Evolutionary conservation across 208 protist species (phyloP), one percentile per base, ranked within the genome.

Genomic region (Crithidia fasciculata): DNA sequence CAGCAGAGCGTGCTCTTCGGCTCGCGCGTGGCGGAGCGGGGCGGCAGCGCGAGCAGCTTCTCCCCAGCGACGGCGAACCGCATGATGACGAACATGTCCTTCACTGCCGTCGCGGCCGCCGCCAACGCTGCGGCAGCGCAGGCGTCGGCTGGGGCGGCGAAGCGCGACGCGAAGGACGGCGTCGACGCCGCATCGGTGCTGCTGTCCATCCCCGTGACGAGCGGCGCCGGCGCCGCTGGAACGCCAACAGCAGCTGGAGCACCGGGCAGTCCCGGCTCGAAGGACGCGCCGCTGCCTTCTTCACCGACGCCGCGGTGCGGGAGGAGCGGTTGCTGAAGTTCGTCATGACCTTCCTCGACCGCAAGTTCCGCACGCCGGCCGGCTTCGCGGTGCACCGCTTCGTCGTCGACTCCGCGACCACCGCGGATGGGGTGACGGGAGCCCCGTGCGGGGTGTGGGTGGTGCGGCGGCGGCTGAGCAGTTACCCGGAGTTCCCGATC

Each of bases 401-500:
- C 73, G 70, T 74, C 13, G 45, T 76, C 10, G 70, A 81, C 60
- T 73, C 65, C 13, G 39, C 53, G 40, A 52, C 43, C 10, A 72
- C 57, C 12, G 72, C 47, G 18, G 54, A 63, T 40, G 13, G 40
- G 19, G 59, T 52, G 12, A 54, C 39, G 16, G 43, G 50, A 41
- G 66, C 59, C 16, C 36, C 74, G 53, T 64, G 68, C 43, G 68
- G 77, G 6, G 74, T 74, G 36, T 90, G 81, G 79, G 44, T 69
- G 45, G 60, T 90, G 71, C 81, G 85, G 37, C 43, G 19, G 8
- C 72, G 67, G 2, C 45, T 90, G 13, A 50, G 55, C 49, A 82
- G 76, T 66, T 90, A 90, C 66, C 81, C 85, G 8, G 80, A 81
- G 54, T 90, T 87, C 72, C 82, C 82, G 37, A 67, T 84, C 60